These are phyloP conservation scores for Myxozyma monticola DNA, from an alignment of 805 yeast genomes.

Conservation along the genomic window DNA sequence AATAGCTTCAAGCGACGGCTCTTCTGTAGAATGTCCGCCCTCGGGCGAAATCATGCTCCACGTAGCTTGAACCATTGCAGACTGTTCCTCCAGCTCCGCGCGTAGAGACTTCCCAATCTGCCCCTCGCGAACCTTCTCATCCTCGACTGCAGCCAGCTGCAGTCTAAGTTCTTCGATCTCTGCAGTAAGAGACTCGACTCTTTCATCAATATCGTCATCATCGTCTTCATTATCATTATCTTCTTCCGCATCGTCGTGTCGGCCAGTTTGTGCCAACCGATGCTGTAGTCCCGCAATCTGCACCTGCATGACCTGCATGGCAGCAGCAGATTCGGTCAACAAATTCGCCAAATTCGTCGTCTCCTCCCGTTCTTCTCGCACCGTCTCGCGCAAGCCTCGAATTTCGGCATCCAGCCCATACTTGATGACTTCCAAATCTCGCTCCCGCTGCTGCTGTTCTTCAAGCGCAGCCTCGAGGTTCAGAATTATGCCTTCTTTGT, in stretches of 20 bases:
- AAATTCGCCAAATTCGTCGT: not conserved
- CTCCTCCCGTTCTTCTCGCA: conserved; percentile 15
- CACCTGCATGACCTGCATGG: not conserved
- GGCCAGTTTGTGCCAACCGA: not conserved
- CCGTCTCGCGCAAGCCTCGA: conserved; percentile 16
- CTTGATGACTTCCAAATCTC: conserved; percentile 23
- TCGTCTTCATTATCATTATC: not conserved
- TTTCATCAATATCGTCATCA: not conserved
- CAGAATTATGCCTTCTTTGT: conserved; percentile 25
- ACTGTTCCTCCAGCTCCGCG: conserved; percentile 2
- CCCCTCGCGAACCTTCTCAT: not conserved
- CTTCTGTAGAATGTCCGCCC: not conserved
- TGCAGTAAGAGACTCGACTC: conserved; percentile 2
- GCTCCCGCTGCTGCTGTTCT: conserved; percentile 40
- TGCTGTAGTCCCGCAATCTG: not conserved
- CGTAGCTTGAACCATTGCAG: not conserved
- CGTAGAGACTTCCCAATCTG: not conserved
- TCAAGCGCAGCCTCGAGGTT: conserved; percentile 24
- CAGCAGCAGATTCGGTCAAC: conserved; percentile 5
- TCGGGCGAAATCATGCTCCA: conserved; percentile 6
- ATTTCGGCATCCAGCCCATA: conserved; percentile 20
- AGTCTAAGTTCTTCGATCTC: conserved; percentile 3
- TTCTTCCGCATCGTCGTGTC: not conserved
- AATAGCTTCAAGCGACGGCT: conserved; percentile 4
- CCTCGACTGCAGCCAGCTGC: conserved; percentile 11